Percentiles rank a stretch among this genome's conserved stretches.
phyloP scores from a whole-genome alignment of 176 grass and related monocot species.

The Hordeum vulgare region MorexV3_pseudomolecules_assembly NC_058524.1:8776524-8777023 shows the following conservation, averaged over 20 bases:
- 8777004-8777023: not conserved
- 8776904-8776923: no score
- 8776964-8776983: not conserved
- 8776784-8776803: not conserved
- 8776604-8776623: no score
- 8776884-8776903: no score
- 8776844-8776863: not conserved
- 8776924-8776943: not conserved
- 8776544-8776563: no score
- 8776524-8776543: no score
- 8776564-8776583: no score
- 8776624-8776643: no score
- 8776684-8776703: not conserved
- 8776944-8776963: not conserved
- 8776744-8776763: not conserved
- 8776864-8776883: no score
- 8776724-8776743: not conserved
- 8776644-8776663: no score
- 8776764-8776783: not conserved
- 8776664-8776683: slow-evolving; percentile 3
- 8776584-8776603: no score
- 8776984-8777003: not conserved
- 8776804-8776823: not conserved
- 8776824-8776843: not conserved
- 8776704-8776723: not conserved